phyloP scores from a whole-genome alignment of 371 early-diverging fungal species.

The Parasitella parasitica region DNA sequence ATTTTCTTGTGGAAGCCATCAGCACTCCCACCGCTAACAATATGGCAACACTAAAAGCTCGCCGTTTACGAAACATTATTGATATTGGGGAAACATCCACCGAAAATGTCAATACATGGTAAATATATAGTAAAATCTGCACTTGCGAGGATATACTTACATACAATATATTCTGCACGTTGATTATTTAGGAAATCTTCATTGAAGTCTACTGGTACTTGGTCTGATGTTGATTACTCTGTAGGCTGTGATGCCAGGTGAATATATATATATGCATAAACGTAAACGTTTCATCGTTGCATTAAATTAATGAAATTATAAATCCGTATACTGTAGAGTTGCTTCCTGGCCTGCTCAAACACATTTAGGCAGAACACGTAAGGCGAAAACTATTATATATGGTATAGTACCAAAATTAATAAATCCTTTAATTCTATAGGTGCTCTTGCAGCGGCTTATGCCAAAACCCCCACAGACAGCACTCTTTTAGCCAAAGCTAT shows the following conservation, averaged over 20 bases:
- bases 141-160: too few species aligned
- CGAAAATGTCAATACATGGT: neutral
- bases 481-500: slow-evolving; percentile 3
- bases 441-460: slow-evolving; percentile 1
- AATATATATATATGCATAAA: neutral
- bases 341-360: slow-evolving; percentile 30
- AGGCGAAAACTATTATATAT: neutral
- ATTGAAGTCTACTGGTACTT: slow-evolving; percentile 11
- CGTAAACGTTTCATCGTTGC: neutral
- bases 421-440: neutral
- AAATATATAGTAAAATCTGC: too few species aligned
- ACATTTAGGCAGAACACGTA: slow-evolving; percentile 28
- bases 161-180: too few species aligned
- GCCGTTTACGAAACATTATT: neutral
- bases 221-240: slow-evolving; percentile 22
- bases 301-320: neutral
- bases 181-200: slow-evolving; percentile 12
- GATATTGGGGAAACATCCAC: neutral
- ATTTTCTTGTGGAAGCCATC: neutral
- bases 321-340: slow-evolving; percentile 8
- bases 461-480: neutral
- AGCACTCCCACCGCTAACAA: neutral
- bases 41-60: neutral
- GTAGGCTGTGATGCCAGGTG: slow-evolving; percentile 24
- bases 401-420: neutral